phyloP scores from a whole-genome alignment of 371 early-diverging fungal genomes.

The Mucor ambiguus region DNA sequence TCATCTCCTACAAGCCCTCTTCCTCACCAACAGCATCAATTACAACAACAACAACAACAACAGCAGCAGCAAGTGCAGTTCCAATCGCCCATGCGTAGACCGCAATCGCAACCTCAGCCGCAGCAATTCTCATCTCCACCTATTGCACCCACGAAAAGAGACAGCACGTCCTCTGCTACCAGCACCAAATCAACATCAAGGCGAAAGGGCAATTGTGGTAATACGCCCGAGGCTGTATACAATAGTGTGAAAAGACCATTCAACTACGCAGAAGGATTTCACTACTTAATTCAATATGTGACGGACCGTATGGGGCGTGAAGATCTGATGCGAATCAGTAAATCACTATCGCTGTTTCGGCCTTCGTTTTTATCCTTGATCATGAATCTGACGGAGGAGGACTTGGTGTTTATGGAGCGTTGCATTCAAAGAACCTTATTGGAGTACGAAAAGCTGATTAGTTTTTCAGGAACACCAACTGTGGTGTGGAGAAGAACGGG shows the following conservation, averaged over 20 bases:
- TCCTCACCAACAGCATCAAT: conserved; percentile 14
- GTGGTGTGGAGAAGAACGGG: conserved; percentile 95
- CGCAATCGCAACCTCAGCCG: conserved; percentile 15
- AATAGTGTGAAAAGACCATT: conserved; percentile 74
- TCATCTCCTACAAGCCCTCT: conserved; percentile 14
- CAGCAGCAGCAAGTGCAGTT: conserved; percentile 16
- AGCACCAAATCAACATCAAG: conserved; percentile 20
- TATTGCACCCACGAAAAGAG: conserved; percentile 15
- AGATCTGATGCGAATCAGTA: conserved; percentile 86
- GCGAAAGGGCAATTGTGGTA: conserved; percentile 40
- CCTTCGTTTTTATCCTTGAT: conserved; percentile 90
- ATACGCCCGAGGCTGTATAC: conserved; percentile 64
- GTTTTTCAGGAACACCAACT: conserved; percentile 91
- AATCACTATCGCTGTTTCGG: conserved; percentile 86
- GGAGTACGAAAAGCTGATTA: conserved; percentile 62
- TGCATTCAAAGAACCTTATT: conserved; percentile 89
- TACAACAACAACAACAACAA: conserved; percentile 11
- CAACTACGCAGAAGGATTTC: conserved; percentile 90
- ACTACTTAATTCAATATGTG: conserved; percentile 79
- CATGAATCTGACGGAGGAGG: conserved; percentile 90
- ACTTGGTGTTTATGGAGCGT: conserved; percentile 91
- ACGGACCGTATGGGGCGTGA: conserved; percentile 83
- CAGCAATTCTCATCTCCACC: conserved; percentile 13
- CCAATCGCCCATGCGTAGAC: background rate
- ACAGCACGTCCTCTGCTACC: conserved; percentile 20